These are phyloP conservation scores for Coemansia sp. DNA, from an alignment of 192 early-diverging fungal species.

Conservation along the genomic window DNA sequence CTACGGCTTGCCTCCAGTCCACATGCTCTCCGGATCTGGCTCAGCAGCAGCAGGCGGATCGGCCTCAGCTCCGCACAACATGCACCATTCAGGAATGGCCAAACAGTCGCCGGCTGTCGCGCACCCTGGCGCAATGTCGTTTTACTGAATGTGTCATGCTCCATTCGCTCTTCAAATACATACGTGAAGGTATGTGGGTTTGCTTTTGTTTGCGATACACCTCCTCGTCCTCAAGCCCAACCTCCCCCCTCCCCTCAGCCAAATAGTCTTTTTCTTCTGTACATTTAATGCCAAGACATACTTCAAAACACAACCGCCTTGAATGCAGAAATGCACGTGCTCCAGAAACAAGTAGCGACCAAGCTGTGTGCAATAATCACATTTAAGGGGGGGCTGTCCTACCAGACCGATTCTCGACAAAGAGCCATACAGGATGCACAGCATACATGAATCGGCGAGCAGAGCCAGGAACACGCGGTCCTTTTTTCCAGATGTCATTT, in stretches of 20 bases:
- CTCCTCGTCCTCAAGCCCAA: background rate
- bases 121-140: constrained; percentile 35
- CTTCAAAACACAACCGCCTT: background rate
- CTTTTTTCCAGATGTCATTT: background rate
- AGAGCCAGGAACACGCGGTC: background rate
- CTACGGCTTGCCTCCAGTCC: constrained; percentile 42
- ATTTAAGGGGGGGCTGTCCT: background rate
- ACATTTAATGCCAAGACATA: no score
- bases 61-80: constrained; percentile 10
- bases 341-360: background rate
- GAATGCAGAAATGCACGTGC: background rate
- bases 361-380: background rate
- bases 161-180: background rate
- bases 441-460: background rate
- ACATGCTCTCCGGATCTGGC: constrained; percentile 22
- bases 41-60: constrained; percentile 4
- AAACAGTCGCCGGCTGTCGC: constrained; percentile 40
- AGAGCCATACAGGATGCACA: background rate
- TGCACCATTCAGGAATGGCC: constrained; percentile 12
- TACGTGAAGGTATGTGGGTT: no score
- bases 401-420: background rate
- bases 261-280: no score
- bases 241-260: no score
- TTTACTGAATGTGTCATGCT: constrained; percentile 15
- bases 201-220: background rate